Evolutionary conservation across 768 basidiomycete species (phyloP).

Genomic region (Tylopilus subfusipes): DNA sequence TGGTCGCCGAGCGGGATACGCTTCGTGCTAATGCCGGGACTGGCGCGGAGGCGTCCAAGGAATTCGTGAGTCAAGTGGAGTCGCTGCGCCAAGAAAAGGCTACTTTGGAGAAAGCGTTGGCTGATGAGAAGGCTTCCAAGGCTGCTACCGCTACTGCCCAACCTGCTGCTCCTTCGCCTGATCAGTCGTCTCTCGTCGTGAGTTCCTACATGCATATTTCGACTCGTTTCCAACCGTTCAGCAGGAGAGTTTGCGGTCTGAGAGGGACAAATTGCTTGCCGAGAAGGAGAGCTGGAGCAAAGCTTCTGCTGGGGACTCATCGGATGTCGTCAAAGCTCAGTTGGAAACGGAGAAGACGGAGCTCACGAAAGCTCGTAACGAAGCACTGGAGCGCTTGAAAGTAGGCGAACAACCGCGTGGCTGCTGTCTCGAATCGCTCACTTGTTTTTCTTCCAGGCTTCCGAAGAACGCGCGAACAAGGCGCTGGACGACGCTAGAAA

Average conservation of each 20-base stretch:
- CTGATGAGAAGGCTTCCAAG: conserved; percentile 35
- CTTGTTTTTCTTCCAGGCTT: conserved; percentile 27
- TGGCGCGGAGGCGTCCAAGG: conserved; percentile 24
- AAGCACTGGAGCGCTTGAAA: conserved; percentile 57
- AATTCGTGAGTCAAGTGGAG: conserved; percentile 34
- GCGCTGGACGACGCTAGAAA: conserved; percentile 43
- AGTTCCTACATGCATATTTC: conserved; percentile 3
- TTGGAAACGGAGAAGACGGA: conserved; percentile 63
- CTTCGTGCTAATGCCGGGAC: conserved; percentile 17
- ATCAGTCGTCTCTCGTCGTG: conserved; percentile 34
- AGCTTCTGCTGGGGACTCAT: conserved; percentile 18
- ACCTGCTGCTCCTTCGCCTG: conserved; percentile 8
- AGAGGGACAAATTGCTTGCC: conserved; percentile 58
- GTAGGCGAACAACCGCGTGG: conserved; percentile 32
- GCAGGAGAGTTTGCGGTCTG: conserved; percentile 51
- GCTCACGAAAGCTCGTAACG: conserved; percentile 54
- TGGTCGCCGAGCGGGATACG: conserved; percentile 29
- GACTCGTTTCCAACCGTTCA: neutral
- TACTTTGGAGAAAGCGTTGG: conserved; percentile 36
- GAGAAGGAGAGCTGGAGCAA: conserved; percentile 48
- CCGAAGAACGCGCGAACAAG: conserved; percentile 44
- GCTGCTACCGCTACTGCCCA: conserved; percentile 11
- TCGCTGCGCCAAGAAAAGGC: conserved; percentile 38
- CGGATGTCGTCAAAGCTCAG: conserved; percentile 34
- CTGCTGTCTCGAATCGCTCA: neutral